These are phyloP conservation scores for Exophiala dermatitidis DNA, from an alignment of 2,329 filamentous ascomycete species.

Conservation along the genomic window DNA sequence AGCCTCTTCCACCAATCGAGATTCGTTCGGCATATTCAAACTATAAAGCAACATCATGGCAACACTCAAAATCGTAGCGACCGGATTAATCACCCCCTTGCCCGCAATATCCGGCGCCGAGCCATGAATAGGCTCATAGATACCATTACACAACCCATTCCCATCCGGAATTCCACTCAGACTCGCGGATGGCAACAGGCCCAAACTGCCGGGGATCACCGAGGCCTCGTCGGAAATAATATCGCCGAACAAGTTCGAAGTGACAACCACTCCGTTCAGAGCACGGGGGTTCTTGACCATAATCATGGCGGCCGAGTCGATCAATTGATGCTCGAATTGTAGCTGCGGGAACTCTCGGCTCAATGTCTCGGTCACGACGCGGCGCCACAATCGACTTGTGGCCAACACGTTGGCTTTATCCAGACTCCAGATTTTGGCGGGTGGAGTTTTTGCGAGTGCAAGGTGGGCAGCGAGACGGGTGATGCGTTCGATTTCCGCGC, in stretches of 20 bases:
- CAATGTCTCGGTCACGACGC: constrained; percentile 77
- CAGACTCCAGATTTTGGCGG: constrained; percentile 72
- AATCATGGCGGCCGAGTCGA: constrained; percentile 94
- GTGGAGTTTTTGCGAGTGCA: constrained; percentile 67
- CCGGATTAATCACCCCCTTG: constrained; percentile 82
- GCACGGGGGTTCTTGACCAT: constrained; percentile 89
- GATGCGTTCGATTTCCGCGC: constrained; percentile 79
- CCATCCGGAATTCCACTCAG: constrained; percentile 80
- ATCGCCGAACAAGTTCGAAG: constrained; percentile 90
- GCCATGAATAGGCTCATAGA: constrained; percentile 96
- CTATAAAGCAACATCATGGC: constrained; percentile 97
- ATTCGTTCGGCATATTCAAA: constrained; percentile 68
- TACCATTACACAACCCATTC: constrained; percentile 60
- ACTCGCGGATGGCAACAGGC: constrained; percentile 79
- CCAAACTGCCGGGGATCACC: constrained; percentile 85
- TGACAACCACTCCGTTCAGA: constrained; percentile 85
- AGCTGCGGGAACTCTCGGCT: constrained; percentile 81
- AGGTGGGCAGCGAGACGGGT: constrained; percentile 74
- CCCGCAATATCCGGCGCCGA: constrained; percentile 91
- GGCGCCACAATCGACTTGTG: constrained; percentile 81
- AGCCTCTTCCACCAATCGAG: constrained; percentile 70
- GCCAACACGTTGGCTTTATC: constrained; percentile 97
- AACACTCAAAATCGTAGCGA: constrained; percentile 84
- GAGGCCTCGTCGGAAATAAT: constrained; percentile 94
- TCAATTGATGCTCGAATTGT: constrained; percentile 78